These are phyloP conservation scores for Parasitella parasitica DNA, from an alignment of 371 early-diverging fungal species.

Conservation along the genomic window DNA sequence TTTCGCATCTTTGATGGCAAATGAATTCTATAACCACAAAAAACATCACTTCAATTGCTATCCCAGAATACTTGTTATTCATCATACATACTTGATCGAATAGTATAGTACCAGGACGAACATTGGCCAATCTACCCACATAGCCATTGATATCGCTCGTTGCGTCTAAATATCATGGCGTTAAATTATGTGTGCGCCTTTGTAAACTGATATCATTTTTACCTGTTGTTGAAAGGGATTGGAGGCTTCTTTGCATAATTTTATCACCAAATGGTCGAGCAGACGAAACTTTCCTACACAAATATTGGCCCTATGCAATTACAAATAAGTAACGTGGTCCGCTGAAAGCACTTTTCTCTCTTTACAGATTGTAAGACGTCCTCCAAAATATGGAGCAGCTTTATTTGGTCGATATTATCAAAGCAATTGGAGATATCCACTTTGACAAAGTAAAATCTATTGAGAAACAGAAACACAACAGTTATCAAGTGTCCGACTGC, in stretches of 20 bases:
- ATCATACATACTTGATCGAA: conserved; percentile 6
- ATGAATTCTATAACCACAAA: neutral
- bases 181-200: neutral
- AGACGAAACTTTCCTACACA: neutral
- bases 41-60: no score
- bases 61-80: no score
- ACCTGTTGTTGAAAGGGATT: neutral
- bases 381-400: conserved; percentile 60
- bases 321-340: no score
- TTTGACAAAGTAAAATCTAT: conserved; percentile 75
- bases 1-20: neutral
- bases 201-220: neutral
- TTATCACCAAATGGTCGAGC: neutral
- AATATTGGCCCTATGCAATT: neutral
- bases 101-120: neutral
- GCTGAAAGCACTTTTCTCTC: no score
- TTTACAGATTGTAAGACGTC: conserved; percentile 13
- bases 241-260: neutral
- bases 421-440: conserved; percentile 78
- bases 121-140: neutral
- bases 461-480: no score
- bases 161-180: neutral
- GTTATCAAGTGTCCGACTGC: no score
- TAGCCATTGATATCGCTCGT: neutral
- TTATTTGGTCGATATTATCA: conserved; percentile 76